A percentile compares a stretch with the other conserved stretches of the same genome.
Conservation (phyloP, 2,329 filamentous ascomycete genomes). For the Fusarium clavum region DNA sequence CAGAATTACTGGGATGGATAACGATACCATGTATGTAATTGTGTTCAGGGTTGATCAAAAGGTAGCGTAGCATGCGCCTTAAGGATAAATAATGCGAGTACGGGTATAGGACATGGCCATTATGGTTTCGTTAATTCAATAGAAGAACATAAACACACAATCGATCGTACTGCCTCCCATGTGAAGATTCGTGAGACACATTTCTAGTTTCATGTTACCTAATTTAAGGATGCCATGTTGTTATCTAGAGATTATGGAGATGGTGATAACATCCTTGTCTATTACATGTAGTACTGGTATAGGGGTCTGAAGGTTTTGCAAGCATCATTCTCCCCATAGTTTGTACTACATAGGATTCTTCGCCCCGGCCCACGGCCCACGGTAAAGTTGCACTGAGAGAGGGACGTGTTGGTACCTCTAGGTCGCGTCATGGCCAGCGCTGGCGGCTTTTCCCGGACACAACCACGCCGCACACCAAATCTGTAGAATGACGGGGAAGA, state of each 20-base stretch:
- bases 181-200: neutral
- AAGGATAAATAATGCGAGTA: neutral
- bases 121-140: conserved; percentile 13
- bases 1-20: conserved; percentile 20
- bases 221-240: neutral
- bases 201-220: neutral
- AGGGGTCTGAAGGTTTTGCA: neutral
- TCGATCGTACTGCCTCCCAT: neutral
- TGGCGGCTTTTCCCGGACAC: conserved; percentile 28
- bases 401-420: neutral
- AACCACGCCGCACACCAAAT: conserved; percentile 28
- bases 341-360: neutral
- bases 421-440: conserved; percentile 10
- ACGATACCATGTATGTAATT: conserved; percentile 38
- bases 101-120: conserved; percentile 1
- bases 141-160: conserved; percentile 11
- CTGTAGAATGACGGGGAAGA: conserved; percentile 7
- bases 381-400: conserved; percentile 11
- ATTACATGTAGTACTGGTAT: neutral
- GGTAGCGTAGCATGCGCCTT: neutral
- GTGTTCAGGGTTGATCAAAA: conserved; percentile 10
- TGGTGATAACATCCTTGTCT: neutral
- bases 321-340: conserved; percentile 1
- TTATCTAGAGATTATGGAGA: neutral
- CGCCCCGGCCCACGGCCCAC: conserved; percentile 3